Base-by-base conservation (phyloP, 2,329 filamentous ascomycete genomes). In the Fusarium citri region DNA sequence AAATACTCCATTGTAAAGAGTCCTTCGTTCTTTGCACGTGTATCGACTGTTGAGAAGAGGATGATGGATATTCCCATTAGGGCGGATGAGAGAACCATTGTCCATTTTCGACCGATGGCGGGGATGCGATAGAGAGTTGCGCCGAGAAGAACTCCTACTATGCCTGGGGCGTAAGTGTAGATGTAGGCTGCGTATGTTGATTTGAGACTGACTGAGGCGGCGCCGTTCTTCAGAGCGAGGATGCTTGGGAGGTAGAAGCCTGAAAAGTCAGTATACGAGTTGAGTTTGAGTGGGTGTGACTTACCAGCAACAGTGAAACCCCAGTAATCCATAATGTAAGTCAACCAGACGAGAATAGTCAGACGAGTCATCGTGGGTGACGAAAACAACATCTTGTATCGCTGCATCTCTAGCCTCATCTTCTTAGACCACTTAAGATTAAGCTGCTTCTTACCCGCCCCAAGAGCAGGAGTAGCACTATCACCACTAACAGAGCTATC, bases 151-250 rank as follows among this genome's bases (percentile, higher is more conserved):
- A 87, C 86, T 23, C 84, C 86, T 0, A 86, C 61, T 11, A 85
- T 83, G 5, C 86, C 85, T 0, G 85, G 85, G 0, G 83, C 78
- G 74, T 87, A 87, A 4, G 86, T 87, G 71, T 84, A 85, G 34
- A 88, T 81, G 74, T 87, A 87, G 6, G 80, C 83, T 20, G 83
- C 82, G 68, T 88, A 88, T 0, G 85, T 87, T 11, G 71, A 81
- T 72, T 54, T 72, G 14, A 87, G 79, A 5, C 82, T 81, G 6
- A 84, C 78, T 6, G 80, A 70, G 14, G 82, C 78, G 1, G 78
- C 78, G 16, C 82, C 82, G 59, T 87, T 86, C 70, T 87, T 87
- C n/a, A 82, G 66, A 6, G 84, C 83, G 4, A 87, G 76, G 50
- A 87, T 86, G 5, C 79, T 78, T 0, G 85, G 85, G 7, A 87